Percentiles rank a stretch among this genome's conserved stretches.
These are phyloP conservation scores for Umbellularia californica DNA, from an alignment of 164 flowering plant species.

Conservation along the genomic window DNA sequence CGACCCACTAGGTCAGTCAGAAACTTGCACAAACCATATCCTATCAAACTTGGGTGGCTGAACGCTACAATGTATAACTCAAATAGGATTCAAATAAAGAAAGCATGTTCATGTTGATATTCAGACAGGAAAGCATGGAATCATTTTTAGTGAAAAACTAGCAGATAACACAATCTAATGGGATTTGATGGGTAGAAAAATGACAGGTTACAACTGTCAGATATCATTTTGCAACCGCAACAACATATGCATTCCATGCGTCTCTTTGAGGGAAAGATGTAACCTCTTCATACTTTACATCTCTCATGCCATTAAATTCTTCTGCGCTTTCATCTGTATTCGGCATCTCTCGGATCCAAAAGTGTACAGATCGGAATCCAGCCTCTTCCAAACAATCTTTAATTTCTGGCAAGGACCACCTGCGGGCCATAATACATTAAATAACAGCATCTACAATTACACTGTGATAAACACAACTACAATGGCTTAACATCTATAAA, in stretches of 20 bases:
- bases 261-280: constrained; percentile 68
- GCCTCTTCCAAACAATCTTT: constrained; percentile 91
- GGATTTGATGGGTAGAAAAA: background rate
- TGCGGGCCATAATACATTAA: constrained; percentile 15
- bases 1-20: no score
- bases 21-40: no score
- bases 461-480: no score
- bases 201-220: background rate
- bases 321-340: constrained; percentile 39
- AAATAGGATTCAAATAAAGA: no score
- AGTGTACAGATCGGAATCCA: constrained; percentile 73
- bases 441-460: background rate
- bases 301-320: constrained; percentile 56
- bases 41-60: no score
- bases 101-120: no score
- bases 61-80: no score
- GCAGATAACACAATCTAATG: background rate
- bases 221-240: constrained; percentile 48
- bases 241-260: constrained; percentile 94
- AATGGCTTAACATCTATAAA: background rate
- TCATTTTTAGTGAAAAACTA: no score
- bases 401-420: constrained; percentile 94
- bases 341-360: constrained; percentile 88
- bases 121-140: no score
- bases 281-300: constrained; percentile 78